Conservation (phyloP, 1,284 basidiomycete genomes). For the Heterobasidion irregulare region DNA sequence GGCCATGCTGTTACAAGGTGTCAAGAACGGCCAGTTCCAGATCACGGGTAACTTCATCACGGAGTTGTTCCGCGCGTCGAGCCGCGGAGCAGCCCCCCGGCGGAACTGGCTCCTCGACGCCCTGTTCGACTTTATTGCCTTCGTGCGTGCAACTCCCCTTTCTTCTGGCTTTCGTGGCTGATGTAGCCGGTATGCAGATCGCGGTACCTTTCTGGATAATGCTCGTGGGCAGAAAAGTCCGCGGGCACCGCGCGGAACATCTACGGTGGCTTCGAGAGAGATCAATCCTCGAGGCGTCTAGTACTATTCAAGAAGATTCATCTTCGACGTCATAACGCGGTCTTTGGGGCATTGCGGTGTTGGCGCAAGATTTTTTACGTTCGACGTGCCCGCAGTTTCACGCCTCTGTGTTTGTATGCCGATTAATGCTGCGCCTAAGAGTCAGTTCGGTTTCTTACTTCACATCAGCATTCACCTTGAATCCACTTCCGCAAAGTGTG, state of each 20-base stretch:
- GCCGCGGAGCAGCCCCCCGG: conserved; percentile 63
- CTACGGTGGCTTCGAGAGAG: background rate
- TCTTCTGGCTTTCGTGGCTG: too few relatives aligned
- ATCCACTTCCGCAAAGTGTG: too few relatives aligned
- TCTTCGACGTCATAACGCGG: too few relatives aligned
- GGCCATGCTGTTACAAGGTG: conserved; percentile 27
- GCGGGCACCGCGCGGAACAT: background rate
- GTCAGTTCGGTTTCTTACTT: too few relatives aligned
- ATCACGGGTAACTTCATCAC: conserved; percentile 71
- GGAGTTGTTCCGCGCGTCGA: conserved; percentile 59
- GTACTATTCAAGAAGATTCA: too few relatives aligned
- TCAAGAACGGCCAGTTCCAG: conserved; percentile 70
- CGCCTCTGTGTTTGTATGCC: too few relatives aligned
- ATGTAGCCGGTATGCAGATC: background rate
- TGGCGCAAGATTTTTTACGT: too few relatives aligned
- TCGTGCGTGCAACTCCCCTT: background rate
- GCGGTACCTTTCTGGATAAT: background rate
- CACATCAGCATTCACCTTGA: too few relatives aligned
- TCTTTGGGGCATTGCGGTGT: too few relatives aligned
- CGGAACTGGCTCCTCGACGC: conserved; percentile 53
- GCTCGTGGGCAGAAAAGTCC: background rate
- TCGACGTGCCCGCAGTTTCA: too few relatives aligned
- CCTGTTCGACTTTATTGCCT: background rate
- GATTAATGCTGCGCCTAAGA: too few relatives aligned
- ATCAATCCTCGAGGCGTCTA: too few relatives aligned